These are phyloP conservation scores for Heterobasidion annosum DNA, from an alignment of 1,284 basidiomycete genomes.

Conservation along the genomic window DNA sequence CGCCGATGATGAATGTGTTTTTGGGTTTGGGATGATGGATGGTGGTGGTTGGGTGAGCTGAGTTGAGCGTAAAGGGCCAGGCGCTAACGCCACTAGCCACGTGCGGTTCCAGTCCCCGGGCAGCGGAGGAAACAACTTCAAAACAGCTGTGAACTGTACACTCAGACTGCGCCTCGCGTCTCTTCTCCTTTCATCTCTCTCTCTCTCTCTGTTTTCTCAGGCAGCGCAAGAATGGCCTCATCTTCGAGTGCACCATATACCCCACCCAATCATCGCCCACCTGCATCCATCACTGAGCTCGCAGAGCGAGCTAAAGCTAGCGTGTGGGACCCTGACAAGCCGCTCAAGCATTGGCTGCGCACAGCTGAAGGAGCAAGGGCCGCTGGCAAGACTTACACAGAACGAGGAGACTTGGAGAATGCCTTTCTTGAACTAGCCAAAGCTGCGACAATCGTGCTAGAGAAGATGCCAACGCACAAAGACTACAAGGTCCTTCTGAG, in stretches of 20 bases:
- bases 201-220: not conserved
- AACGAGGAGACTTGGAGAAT: conserved; percentile 41
- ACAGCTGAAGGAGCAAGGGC: conserved; percentile 44
- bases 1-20: too few relatives aligned
- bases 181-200: not conserved
- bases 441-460: conserved; percentile 55
- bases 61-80: too few relatives aligned
- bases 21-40: too few relatives aligned
- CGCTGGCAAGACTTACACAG: conserved; percentile 30
- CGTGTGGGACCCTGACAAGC: conserved; percentile 37
- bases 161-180: not conserved
- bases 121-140: too few relatives aligned
- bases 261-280: conserved; percentile 10
- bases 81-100: too few relatives aligned
- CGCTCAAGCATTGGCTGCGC: conserved; percentile 47
- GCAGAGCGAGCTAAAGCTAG: conserved; percentile 37
- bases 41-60: too few relatives aligned
- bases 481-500: conserved; percentile 40
- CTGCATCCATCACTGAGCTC: conserved; percentile 47
- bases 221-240: not conserved
- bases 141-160: not conserved
- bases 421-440: conserved; percentile 52
- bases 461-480: conserved; percentile 48
- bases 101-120: too few relatives aligned
- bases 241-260: not conserved